A percentile compares a stretch with the other conserved stretches of the same genome.
These are phyloP conservation scores for Stagonosporopsis vannaccii DNA, from an alignment of 2,329 filamentous ascomycete genomes.

Conservation along the genomic window DNA sequence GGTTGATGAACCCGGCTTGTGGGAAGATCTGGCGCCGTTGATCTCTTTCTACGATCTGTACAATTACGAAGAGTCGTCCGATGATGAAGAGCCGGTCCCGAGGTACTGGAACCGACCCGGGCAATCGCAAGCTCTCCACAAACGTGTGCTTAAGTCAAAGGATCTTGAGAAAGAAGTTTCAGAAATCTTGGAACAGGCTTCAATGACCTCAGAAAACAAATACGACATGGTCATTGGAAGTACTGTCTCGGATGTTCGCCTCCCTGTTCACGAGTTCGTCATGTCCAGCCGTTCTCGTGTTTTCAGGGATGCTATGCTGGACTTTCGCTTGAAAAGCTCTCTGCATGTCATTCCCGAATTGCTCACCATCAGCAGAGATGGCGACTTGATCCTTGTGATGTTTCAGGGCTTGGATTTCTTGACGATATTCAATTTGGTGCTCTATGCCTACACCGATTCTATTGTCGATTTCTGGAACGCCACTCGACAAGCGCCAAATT, in stretches of 20 bases:
- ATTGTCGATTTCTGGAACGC: conserved; percentile 88
- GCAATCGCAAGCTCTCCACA: conserved; percentile 61
- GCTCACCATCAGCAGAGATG: conserved; percentile 62
- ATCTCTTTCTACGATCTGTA: conserved; percentile 70
- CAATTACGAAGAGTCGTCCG: conserved; percentile 49
- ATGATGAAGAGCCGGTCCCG: conserved; percentile 55
- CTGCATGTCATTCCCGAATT: conserved; percentile 67
- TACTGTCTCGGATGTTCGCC: conserved; percentile 69
- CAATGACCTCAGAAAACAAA: conserved; percentile 50
- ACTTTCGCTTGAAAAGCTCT: conserved; percentile 60
- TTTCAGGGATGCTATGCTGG: conserved; percentile 66
- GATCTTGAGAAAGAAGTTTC: conserved; percentile 71
- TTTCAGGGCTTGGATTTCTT: conserved; percentile 78
- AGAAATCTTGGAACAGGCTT: conserved; percentile 50
- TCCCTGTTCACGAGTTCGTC: conserved; percentile 86
- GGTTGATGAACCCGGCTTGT: conserved; percentile 72
- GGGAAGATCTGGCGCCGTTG: conserved; percentile 75
- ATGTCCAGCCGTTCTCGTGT: conserved; percentile 75
- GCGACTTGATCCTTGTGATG: conserved; percentile 64
- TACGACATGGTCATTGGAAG: conserved; percentile 59
- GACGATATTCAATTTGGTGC: conserved; percentile 77
- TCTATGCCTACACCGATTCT: conserved; percentile 82
- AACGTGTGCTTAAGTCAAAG: conserved; percentile 66
- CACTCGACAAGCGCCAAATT: conserved; percentile 68
- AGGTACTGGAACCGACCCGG: conserved; percentile 60